Evolutionary conservation across 225 moss, liverwort and hornwort species (phyloP), one percentile per base, ranked within the genome.

Genomic region (Climacium dendroides): DNA sequence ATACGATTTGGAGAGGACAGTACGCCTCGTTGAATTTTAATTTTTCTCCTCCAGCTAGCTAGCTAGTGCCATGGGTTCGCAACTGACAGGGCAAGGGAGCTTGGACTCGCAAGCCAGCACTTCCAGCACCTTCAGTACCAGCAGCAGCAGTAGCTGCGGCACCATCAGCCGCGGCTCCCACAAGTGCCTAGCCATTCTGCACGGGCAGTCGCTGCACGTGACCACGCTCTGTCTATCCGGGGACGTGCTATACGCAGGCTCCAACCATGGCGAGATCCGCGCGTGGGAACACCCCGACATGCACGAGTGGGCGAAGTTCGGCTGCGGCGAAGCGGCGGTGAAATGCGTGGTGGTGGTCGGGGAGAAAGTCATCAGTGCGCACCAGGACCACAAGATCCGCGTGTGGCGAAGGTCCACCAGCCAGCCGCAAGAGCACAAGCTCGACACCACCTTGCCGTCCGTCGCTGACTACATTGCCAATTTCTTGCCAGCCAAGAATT

Each of bases 331-430:
- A 26, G 96, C 95, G 18, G 89, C 95, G 43, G 97, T 96, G 86
- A 97, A 97, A 85, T 93, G 94, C 28, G 70, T 96, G 48, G 52
- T 94, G 48, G 90, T 92, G 30, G 78, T 86, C 5, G 93, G 92
- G 37, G 87, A 92, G 26, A 82, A 75, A 19, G 70, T 97, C 72
- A 91, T 96, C 53, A 96, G 95, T 88, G 96, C 95, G 10, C 97
- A 97, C 55, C 96, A 97, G 86, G 95, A 97, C 88, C 92, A 92
- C 90, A 97, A 94, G 89, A 94, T 97, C 61, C 87, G 97, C 20
- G 92, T 95, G 23, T 97, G 97, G 97, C 93, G 89, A 22, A 60
- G 83, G 57, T 89, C 91, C 18, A 58, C 50, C 28, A 89, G 79
- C 29, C 89, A 90, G 70, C 85, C 80, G 19, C 87, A 90, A 22